Evolutionary conservation across 768 basidiomycete species (phyloP).

Genomic region (Naganishia vishniacii): DNA sequence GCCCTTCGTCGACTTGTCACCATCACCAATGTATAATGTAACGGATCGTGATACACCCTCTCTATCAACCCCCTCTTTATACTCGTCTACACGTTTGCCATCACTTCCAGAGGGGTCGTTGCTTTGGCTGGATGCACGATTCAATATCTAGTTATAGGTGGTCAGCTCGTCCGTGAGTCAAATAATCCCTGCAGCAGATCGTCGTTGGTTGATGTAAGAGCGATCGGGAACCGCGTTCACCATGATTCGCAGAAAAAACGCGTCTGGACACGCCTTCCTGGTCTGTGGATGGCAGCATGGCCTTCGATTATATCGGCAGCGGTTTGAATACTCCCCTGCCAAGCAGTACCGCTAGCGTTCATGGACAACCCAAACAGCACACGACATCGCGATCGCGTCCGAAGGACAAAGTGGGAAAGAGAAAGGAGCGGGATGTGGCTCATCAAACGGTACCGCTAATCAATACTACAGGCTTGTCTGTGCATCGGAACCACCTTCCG

Average conservation of each 20-base stretch:
- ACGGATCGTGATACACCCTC: background rate
- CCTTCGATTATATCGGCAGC: background rate
- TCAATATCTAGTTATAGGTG: background rate
- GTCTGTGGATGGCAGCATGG: background rate
- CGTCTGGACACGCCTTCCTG: background rate
- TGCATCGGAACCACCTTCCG: background rate
- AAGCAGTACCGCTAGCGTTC: slow-evolving; percentile 6
- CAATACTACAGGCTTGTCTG: background rate
- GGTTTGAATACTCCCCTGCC: slow-evolving; percentile 3
- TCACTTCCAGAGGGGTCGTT: background rate
- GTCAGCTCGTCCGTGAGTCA: background rate
- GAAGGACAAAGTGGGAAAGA: background rate
- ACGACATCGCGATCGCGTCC: background rate
- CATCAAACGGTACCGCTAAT: background rate
- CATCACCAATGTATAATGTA: slow-evolving; percentile 3
- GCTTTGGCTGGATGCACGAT: background rate
- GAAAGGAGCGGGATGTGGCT: background rate
- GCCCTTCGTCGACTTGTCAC: background rate
- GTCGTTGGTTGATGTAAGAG: background rate
- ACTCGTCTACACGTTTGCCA: background rate
- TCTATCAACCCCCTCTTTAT: background rate
- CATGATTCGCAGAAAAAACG: background rate
- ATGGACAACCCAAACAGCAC: background rate
- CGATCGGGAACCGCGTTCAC: background rate
- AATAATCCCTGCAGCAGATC: background rate